Evolutionary conservation across 805 yeast species (phyloP), one percentile per base, ranked within the genome.

Genomic region (Lipomyces mesembrius): DNA sequence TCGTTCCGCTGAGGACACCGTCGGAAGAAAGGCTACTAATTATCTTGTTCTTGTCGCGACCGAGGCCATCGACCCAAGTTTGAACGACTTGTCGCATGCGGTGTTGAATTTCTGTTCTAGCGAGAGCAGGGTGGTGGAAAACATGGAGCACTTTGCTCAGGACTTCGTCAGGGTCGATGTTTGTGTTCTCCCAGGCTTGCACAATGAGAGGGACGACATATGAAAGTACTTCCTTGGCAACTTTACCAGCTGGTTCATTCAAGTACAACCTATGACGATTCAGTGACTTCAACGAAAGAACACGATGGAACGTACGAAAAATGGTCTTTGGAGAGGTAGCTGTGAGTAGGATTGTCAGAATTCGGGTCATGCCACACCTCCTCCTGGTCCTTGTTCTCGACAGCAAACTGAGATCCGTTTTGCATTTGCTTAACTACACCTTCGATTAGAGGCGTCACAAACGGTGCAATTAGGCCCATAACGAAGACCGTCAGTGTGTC

Each of bases 261-360:
- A 71, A 62, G 20, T 69, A 71, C 17, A 70, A 51, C 32, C 57
- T 54, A 22, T 14, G 0, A 4, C 22, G 11, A 29, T 29, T 49
- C 20, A 22, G 22, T 49, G 12, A 22, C 27, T 37, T 49, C 7
- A 22, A 17, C 4, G n/a, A 7, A 20, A 17, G n/a, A n/a, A 8
- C 11, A 20, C 22, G 5, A 20, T 17, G 53, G n/a, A n/a, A 27
- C 34, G 22, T 20, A 29, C 8, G 74, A 71, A 49, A 71, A 71
- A 53, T 71, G 74, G 55, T 71, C 74, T 64, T 71, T 71, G 37
- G 74, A 71, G 20, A 71, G 64, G 59, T 66, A 70, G n/a, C 70
- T 61, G 57, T 71, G 74, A 11, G 74, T 71, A 14, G 74, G 74
- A 25, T 71, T 61, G 29, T 56, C n/a, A n/a, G 64, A 61, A 17